phyloP scores from a whole-genome alignment of 352 stramenopile genomes.

The Phytophthora lateralis region DNA sequence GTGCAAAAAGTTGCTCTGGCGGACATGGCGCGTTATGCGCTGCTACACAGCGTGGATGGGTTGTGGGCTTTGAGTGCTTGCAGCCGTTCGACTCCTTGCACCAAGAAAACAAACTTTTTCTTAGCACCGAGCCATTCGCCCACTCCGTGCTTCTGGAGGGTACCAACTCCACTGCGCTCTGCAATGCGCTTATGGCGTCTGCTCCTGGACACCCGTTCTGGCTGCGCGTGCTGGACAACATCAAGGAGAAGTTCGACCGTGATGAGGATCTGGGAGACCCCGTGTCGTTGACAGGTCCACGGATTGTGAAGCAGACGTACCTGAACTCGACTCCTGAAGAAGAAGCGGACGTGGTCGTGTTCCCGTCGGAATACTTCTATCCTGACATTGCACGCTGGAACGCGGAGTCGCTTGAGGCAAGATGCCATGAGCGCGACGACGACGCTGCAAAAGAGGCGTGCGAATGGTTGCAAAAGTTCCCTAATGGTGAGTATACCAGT shows the following conservation, averaged over 20 bases:
- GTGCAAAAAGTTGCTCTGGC: conserved; percentile 54
- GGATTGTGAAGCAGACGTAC: conserved; percentile 57
- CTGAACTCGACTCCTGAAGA: conserved; percentile 10
- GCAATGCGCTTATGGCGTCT: conserved; percentile 64
- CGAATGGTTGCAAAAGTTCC: conserved; percentile 45
- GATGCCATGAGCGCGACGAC: conserved; percentile 27
- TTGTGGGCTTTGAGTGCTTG: conserved; percentile 63
- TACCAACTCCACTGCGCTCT: conserved; percentile 34
- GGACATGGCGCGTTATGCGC: conserved; percentile 60
- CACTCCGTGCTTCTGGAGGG: conserved; percentile 55
- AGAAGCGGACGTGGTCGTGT: conserved; percentile 22
- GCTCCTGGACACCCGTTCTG: conserved; percentile 52
- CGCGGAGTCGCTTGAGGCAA: conserved; percentile 31
- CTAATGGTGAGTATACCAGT: conserved; percentile 49
- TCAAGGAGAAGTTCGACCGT: conserved; percentile 45
- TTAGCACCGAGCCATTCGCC: conserved; percentile 51
- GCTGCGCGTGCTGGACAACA: conserved; percentile 52
- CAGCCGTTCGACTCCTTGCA: conserved; percentile 47
- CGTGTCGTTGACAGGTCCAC: conserved; percentile 52
- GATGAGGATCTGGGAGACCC: conserved; percentile 27
- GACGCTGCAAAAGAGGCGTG: conserved; percentile 33
- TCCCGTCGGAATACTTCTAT: conserved; percentile 57
- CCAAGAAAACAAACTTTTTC: conserved; percentile 37
- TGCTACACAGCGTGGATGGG: conserved; percentile 54
- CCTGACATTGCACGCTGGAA: conserved; percentile 65